phyloP scores from a whole-genome alignment of 2,329 filamentous ascomycete genomes.

The Rutstroemia sydowiana region DNA sequence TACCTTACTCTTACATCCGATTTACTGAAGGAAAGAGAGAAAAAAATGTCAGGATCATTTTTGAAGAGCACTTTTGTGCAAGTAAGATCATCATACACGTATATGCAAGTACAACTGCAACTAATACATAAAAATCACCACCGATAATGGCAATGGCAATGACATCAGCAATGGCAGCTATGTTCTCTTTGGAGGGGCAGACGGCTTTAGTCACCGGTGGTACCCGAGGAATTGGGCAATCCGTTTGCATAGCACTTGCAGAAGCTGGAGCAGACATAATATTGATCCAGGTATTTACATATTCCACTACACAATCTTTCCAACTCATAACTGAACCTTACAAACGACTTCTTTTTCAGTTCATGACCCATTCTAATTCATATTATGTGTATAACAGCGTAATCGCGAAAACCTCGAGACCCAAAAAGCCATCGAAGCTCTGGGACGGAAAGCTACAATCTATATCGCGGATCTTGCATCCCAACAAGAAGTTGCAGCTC shows the following conservation, averaged over 20 bases:
- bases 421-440: conserved; percentile 51
- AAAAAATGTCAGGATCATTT: no score
- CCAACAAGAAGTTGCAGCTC: conserved; percentile 48
- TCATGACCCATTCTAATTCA: no score
- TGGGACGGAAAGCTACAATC: conserved; percentile 59
- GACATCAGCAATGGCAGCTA: conserved; percentile 14
- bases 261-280: conserved; percentile 35
- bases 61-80: no score
- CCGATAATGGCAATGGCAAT: conserved; percentile 22
- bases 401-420: conserved; percentile 37
- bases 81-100: neutral
- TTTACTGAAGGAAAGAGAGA: no score
- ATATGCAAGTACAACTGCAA: neutral
- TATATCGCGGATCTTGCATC: conserved; percentile 65
- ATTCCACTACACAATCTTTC: no score
- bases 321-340: no score
- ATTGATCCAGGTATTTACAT: conserved; percentile 33
- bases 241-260: conserved; percentile 32
- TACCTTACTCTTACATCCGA: no score
- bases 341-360: no score
- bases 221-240: conserved; percentile 34
- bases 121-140: no score
- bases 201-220: conserved; percentile 34
- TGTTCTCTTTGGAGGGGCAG: conserved; percentile 32
- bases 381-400: conserved; percentile 17